Conservation (phyloP, 352 stramenopile species). For the Globisporangium abappressorium region DNA sequence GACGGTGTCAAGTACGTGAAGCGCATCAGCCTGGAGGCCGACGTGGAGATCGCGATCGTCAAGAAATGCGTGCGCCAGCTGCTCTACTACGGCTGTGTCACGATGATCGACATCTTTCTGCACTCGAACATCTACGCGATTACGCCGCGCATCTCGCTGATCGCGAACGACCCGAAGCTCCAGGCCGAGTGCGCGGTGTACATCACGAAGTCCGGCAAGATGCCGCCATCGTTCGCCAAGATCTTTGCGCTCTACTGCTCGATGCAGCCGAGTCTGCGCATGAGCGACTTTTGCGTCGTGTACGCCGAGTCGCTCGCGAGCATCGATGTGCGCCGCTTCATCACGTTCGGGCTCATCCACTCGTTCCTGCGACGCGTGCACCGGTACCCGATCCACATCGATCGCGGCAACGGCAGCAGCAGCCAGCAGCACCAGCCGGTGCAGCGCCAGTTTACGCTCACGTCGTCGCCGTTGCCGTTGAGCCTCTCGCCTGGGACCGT, state of each 20-base stretch:
- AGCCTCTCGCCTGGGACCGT: conserved; percentile 11
- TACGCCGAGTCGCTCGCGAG: conserved; percentile 65
- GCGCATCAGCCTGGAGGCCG: conserved; percentile 84
- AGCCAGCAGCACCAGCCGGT: conserved; percentile 15
- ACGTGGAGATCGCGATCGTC: conserved; percentile 86
- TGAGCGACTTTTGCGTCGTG: conserved; percentile 82
- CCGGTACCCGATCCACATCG: conserved; percentile 74
- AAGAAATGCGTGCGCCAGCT: conserved; percentile 87
- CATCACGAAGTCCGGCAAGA: conserved; percentile 66
- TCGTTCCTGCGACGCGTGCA: conserved; percentile 82
- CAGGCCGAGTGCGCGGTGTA: conserved; percentile 78
- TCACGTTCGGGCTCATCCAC: conserved; percentile 89
- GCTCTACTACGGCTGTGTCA: conserved; percentile 88
- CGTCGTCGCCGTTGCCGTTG: conserved; percentile 34
- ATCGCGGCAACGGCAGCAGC: conserved; percentile 24
- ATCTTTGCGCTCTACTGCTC: conserved; percentile 87
- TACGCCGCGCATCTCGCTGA: conserved; percentile 51
- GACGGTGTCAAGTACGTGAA: conserved; percentile 90
- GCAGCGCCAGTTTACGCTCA: conserved; percentile 22
- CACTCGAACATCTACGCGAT: conserved; percentile 89
- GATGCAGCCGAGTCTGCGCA: conserved; percentile 75
- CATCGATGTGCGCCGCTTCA: conserved; percentile 79
- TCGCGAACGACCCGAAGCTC: conserved; percentile 61
- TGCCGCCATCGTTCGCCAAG: conserved; percentile 59
- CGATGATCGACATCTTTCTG: conserved; percentile 90